These are phyloP conservation scores for Cercospora beticola DNA, from an alignment of 2,329 filamentous ascomycete genomes.

Conservation along the genomic window DNA sequence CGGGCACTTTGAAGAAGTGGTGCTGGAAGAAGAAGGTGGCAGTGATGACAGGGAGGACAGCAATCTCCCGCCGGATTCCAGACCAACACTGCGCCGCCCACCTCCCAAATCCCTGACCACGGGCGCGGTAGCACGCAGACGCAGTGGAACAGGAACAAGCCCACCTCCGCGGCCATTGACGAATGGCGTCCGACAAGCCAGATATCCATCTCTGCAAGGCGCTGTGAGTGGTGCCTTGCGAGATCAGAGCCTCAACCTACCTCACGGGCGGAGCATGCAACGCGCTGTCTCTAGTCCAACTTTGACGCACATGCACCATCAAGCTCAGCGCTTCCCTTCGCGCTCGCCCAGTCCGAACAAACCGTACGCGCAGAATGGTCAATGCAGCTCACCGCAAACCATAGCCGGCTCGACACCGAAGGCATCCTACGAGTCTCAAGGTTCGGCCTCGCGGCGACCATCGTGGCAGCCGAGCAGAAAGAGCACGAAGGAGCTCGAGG, in stretches of 20 bases:
- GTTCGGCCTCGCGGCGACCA: constrained; percentile 37
- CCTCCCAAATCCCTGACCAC: constrained; percentile 22
- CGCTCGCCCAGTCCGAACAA: constrained; percentile 38
- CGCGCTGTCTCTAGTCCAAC: constrained; percentile 44
- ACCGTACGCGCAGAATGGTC: constrained; percentile 25
- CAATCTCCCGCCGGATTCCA: constrained; percentile 38
- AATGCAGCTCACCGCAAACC: constrained; percentile 23
- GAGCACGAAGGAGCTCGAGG: constrained; percentile 68
- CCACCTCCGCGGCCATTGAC: constrained; percentile 20
- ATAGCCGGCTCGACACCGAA: constrained; percentile 28
- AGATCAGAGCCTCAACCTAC: constrained; percentile 41
- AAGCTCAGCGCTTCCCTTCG: constrained; percentile 26
- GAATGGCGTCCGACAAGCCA: constrained; percentile 22
- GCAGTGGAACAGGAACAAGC: constrained; percentile 22
- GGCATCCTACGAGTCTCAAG: constrained; percentile 24
- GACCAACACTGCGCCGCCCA: constrained; percentile 33
- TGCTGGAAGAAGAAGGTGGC: constrained; percentile 61
- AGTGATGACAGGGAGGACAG: constrained; percentile 50
- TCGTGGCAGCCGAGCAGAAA: constrained; percentile 71
- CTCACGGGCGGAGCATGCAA: constrained; percentile 40
- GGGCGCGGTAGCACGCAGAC: constrained; percentile 13
- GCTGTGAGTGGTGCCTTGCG: constrained; percentile 40
- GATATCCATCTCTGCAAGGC: constrained; percentile 44
- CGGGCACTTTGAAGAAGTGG: constrained; percentile 90
- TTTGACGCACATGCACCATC: constrained; percentile 28